These are phyloP conservation scores for Fistulifera solaris DNA, from an alignment of 108 stramenopile genomes.

Conservation along the genomic window DNA sequence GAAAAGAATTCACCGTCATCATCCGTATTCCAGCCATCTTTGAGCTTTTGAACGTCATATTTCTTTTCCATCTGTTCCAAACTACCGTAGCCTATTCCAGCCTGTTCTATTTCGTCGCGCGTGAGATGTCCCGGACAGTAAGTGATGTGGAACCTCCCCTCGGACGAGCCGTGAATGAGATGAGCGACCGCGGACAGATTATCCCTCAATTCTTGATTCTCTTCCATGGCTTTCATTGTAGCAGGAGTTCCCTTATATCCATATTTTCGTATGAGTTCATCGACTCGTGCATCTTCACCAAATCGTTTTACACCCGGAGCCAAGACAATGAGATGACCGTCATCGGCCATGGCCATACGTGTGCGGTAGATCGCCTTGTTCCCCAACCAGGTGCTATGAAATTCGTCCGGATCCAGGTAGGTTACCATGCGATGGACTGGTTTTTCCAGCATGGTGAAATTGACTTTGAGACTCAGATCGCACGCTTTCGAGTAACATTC, in stretches of 20 bases:
- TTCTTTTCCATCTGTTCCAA: constrained; percentile 48
- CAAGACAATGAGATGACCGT: constrained; percentile 84
- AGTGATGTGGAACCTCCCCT: constrained; percentile 85
- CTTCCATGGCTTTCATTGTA: constrained; percentile 73
- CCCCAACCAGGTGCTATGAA: constrained; percentile 94
- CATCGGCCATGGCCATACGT: constrained; percentile 92
- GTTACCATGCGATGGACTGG: constrained; percentile 78
- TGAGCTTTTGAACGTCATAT: constrained; percentile 53
- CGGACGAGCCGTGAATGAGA: constrained; percentile 90
- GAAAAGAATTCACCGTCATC: constrained; percentile 74
- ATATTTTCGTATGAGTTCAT: constrained; percentile 81
- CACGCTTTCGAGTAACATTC: constrained; percentile 83
- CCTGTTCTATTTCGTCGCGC: constrained; percentile 71
- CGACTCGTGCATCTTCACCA: constrained; percentile 85
- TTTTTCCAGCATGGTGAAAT: constrained; percentile 81
- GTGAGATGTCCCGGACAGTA: constrained; percentile 89
- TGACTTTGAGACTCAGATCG: constrained; percentile 77
- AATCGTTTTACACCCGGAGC: constrained; percentile 86
- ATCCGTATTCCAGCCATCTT: constrained; percentile 79
- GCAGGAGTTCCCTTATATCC: constrained; percentile 85
- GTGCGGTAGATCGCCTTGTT: constrained; percentile 94
- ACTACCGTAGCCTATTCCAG: constrained; percentile 77
- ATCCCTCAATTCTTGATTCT: constrained; percentile 61
- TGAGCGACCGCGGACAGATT: constrained; percentile 92
- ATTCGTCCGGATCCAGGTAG: constrained; percentile 82